Base-by-base conservation (phyloP, 805 yeast species). In the Huiozyma naganishii region DNA sequence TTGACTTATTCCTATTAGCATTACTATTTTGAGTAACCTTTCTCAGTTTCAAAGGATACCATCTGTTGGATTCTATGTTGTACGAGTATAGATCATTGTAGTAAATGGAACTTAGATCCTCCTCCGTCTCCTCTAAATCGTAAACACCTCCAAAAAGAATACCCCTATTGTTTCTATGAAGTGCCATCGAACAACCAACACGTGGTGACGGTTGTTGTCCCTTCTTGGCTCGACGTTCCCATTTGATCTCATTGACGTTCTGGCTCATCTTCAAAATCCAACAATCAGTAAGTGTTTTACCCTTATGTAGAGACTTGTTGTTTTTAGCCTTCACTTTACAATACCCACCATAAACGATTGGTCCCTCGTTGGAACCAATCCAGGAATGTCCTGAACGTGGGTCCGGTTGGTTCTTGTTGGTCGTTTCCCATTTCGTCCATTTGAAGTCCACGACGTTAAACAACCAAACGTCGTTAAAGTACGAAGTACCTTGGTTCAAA, bases 111-210 rank as follows among this genome's bases (percentile, higher is more conserved):
- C 83, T 90, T 48, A 90, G 66, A 43, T 83, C 76, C 64, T 92
- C 97, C 61, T 90, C 97, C 10, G 95, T 90, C 64, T 90, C 98
- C 53, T 89, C 95, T 48, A 75, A 84, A 62, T 90, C 97, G 55
- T 76, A 89, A 10, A 92, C 98, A 54, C 97, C 97, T 34, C 97
- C 97, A 67, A 90, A 92, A 57, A 89, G 55, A 7, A 90, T 73
- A 45, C 97, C 97, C 67, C 97, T 78, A 46, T 94, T 94, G 23
- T 17, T 17, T 32, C 52, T 51, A 64, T 90, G 97, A 51, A 72
- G 72, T 7, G 80, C 88, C 80, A 90, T 76, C 4, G 94, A 80
- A 57, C 95, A 83, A 0, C 98, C 97, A n/a, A 86, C 96, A 54
- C 97, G 74, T 10, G 97, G 84, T 1, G 90, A 77, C 4, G 97